phyloP scores from a whole-genome alignment of 208 protist species.

The Histomonas meleagridis region DNA sequence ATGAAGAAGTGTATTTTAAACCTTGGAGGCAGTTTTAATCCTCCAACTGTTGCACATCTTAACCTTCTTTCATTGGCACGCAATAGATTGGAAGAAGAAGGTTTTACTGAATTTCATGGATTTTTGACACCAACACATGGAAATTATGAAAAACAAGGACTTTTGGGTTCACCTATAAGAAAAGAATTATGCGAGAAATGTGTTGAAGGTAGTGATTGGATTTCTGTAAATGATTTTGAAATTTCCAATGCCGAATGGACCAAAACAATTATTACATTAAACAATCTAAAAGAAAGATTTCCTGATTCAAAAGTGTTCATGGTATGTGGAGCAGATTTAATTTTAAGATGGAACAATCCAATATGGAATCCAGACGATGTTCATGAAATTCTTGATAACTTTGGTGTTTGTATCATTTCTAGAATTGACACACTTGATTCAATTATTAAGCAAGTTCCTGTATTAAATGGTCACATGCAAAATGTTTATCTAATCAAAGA shows the following conservation, averaged over 20 bases:
- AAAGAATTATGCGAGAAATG: background rate
- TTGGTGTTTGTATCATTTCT: background rate
- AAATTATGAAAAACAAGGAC: background rate
- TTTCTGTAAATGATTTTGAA: background rate
- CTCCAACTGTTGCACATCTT: background rate
- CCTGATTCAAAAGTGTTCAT: background rate
- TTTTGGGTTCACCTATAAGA: background rate
- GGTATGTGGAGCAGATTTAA: background rate
- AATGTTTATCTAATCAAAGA: background rate
- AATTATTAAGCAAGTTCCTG: background rate
- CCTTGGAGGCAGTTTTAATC: background rate
- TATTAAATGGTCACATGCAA: background rate
- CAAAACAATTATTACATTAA: background rate
- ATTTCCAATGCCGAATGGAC: background rate
- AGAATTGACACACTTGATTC: background rate
- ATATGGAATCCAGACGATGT: background rate
- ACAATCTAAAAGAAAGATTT: background rate
- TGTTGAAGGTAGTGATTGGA: background rate
- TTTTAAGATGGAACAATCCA: constrained; percentile 3
- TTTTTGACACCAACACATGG: constrained; percentile 2
- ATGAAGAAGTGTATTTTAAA: background rate
- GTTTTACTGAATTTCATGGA: background rate
- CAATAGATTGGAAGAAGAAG: background rate
- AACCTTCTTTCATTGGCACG: background rate
- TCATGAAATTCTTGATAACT: background rate